Conservation (phyloP, 345 rosid species). For the Theobroma cacao region DNA sequence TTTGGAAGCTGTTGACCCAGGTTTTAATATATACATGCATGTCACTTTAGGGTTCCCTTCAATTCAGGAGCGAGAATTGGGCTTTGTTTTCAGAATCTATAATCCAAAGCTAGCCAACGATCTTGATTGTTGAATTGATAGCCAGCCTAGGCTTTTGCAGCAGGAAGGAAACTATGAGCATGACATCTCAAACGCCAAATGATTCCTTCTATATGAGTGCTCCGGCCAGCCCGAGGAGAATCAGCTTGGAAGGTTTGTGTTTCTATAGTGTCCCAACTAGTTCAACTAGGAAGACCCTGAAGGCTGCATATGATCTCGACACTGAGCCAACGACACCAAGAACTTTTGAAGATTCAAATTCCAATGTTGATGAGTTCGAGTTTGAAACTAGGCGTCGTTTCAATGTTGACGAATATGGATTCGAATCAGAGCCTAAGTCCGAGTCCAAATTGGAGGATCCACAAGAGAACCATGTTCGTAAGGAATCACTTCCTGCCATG, state of each 20-base stretch:
- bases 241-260: conserved; percentile 8
- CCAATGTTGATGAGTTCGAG: conserved; percentile 31
- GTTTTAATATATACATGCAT: neutral
- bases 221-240: conserved; percentile 28
- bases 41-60: neutral
- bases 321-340: conserved; percentile 15
- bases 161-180: neutral
- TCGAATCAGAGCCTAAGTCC: neutral
- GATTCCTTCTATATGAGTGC: conserved; percentile 21
- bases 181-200: conserved; percentile 1
- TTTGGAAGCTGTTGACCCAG: conserved; percentile 10
- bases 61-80: neutral
- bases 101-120: neutral
- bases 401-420: neutral
- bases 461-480: neutral
- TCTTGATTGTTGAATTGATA: neutral
- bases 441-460: neutral
- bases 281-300: conserved; percentile 10
- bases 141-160: neutral
- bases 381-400: conserved; percentile 33
- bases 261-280: conserved; percentile 33
- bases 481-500: conserved; percentile 36
- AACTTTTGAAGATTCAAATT: conserved; percentile 5
- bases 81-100: neutral
- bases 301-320: neutral